These are phyloP conservation scores for Alternaria dauci DNA, from an alignment of 2,329 filamentous ascomycete species.

Conservation along the genomic window DNA sequence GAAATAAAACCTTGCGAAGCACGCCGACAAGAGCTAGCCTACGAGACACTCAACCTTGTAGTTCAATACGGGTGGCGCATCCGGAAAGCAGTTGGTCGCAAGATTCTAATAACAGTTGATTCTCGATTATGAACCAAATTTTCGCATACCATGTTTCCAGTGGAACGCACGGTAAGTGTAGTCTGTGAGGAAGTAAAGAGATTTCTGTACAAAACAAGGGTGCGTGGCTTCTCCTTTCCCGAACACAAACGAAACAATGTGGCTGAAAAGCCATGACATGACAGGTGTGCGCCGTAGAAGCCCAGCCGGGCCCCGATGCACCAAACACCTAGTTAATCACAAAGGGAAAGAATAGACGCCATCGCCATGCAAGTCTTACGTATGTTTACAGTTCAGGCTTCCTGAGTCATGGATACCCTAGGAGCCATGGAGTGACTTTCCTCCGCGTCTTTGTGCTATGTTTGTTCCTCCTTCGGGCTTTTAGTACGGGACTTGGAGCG, in stretches of 20 bases:
- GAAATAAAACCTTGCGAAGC: neutral
- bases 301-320: neutral
- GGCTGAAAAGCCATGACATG: neutral
- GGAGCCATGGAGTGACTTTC: neutral
- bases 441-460: slow-evolving; percentile 7
- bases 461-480: slow-evolving; percentile 32
- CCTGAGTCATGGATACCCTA: neutral
- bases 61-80: neutral
- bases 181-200: neutral
- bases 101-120: neutral
- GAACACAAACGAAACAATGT: slow-evolving; percentile 9
- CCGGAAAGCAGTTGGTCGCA: neutral
- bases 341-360: slow-evolving; percentile 13
- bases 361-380: slow-evolving; percentile 17
- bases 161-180: neutral
- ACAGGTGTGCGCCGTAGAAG: slow-evolving; percentile 4
- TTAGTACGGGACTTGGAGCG: slow-evolving; percentile 30
- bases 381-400: slow-evolving; percentile 11
- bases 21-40: neutral
- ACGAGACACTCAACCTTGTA: neutral
- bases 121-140: neutral
- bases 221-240: neutral
- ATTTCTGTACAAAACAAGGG: neutral
- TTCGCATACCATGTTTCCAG: neutral
- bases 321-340: slow-evolving; percentile 5